Percentiles rank a stretch among this genome's conserved stretches.
Conservation (phyloP, 345 rosid genomes). For the Syzygium jambos region DNA sequence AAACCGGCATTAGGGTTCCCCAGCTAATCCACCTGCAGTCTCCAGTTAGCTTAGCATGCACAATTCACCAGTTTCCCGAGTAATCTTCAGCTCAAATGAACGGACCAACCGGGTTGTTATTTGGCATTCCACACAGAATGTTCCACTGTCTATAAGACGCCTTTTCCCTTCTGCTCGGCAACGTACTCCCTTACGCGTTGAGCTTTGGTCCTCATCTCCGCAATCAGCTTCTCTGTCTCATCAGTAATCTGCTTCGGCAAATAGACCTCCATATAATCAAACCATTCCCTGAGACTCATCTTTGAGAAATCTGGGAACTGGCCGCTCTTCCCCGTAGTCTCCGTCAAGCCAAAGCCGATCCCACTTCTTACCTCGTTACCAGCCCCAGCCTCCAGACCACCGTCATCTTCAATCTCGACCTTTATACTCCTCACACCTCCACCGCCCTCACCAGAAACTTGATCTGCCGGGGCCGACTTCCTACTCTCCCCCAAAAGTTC, state of each 20-base stretch:
- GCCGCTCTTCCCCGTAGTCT: neutral
- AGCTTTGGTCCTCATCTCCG: conserved; percentile 43
- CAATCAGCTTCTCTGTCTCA: conserved; percentile 54
- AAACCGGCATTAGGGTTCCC: neutral
- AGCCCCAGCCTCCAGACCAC: neutral
- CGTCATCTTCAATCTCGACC: neutral
- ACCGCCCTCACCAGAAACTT: neutral
- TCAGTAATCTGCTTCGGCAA: conserved; percentile 40
- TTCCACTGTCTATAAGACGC: neutral
- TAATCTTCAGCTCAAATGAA: neutral
- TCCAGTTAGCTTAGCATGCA: neutral
- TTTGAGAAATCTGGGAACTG: conserved; percentile 25
- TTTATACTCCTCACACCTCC: neutral
- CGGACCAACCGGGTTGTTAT: neutral
- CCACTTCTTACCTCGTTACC: neutral
- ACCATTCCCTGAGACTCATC: conserved; percentile 62
- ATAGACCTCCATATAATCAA: conserved; percentile 40
- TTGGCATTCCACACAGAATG: accelerated
- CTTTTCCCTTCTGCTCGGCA: conserved; percentile 19
- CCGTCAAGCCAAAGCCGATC: neutral
- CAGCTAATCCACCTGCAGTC: neutral
- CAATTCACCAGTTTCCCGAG: neutral
- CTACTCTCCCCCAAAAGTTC: neutral
- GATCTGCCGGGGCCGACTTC: neutral
- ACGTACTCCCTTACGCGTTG: conserved; percentile 32